These are phyloP conservation scores for Teunomyces tritomae DNA, from an alignment of 805 yeast genomes.

Conservation along the genomic window DNA sequence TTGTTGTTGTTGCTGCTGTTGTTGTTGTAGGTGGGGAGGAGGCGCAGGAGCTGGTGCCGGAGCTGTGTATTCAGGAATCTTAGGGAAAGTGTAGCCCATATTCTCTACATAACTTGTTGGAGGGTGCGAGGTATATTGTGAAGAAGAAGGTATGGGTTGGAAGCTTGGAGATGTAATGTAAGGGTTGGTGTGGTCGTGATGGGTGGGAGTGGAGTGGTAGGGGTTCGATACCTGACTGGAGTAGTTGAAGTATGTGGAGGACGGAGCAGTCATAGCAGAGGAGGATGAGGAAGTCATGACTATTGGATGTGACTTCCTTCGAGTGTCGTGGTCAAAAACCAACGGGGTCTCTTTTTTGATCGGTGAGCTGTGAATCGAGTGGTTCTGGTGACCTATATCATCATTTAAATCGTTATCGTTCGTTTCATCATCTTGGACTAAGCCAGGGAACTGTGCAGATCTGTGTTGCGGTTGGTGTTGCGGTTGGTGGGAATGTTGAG, in stretches of 20 bases:
- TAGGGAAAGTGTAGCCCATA: slow-evolving; percentile 8
- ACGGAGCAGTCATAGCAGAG: slow-evolving; percentile 6
- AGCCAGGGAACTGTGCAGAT: neutral
- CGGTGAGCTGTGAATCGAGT: slow-evolving; percentile 12
- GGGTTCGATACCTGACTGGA: slow-evolving; percentile 9
- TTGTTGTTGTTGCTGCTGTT: too few relatives aligned
- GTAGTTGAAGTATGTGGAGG: slow-evolving; percentile 13
- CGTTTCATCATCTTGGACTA: slow-evolving; percentile 3
- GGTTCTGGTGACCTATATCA: slow-evolving; percentile 3
- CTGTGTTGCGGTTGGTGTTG: slow-evolving; percentile 1
- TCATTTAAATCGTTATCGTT: slow-evolving; percentile 3
- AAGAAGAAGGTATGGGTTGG: slow-evolving; percentile 6
- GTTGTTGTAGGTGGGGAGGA: neutral
- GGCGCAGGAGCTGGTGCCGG: slow-evolving; percentile 1
- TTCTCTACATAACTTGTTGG: slow-evolving; percentile 4
- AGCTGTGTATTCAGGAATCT: slow-evolving; percentile 11
- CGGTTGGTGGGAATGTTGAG: too few relatives aligned
- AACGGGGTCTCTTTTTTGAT: slow-evolving; percentile 8
- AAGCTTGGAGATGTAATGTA: slow-evolving; percentile 1
- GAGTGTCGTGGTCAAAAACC: neutral
- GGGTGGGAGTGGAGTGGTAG: slow-evolving; percentile 2
- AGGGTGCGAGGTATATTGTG: neutral
- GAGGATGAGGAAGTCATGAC: slow-evolving; percentile 1
- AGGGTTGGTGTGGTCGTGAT: slow-evolving; percentile 3
- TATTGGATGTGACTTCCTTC: slow-evolving; percentile 4